phyloP scores from a whole-genome alignment of 345 rosid genomes.

The Hibiscus mutabilis region DNA sequence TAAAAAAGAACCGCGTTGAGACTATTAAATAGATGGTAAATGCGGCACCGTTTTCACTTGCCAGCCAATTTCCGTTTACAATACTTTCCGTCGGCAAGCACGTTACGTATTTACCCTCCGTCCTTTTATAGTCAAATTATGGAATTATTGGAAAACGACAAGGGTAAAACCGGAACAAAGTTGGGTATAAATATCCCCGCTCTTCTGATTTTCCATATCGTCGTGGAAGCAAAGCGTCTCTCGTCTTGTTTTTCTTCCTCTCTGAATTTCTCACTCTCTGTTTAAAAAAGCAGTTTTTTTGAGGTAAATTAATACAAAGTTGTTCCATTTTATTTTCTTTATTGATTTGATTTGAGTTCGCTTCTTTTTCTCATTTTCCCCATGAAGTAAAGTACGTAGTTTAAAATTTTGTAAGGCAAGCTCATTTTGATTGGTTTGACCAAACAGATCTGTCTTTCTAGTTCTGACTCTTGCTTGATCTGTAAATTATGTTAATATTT shows the following conservation, averaged over 20 bases:
- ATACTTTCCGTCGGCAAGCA: neutral
- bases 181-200: slow-evolving; percentile 19
- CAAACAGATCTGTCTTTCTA: neutral
- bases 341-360: neutral
- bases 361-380: neutral
- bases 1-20: neutral
- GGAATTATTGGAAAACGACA: neutral
- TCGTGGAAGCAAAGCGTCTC: neutral
- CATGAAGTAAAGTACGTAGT: neutral
- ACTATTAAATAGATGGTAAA: neutral
- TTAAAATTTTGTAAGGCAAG: neutral
- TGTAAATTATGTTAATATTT: neutral
- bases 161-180: slow-evolving; percentile 10
- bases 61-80: neutral
- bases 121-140: neutral
- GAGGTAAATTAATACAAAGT: neutral
- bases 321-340: neutral
- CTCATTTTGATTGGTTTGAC: neutral
- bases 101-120: slow-evolving; percentile 3
- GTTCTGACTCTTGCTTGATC: slow-evolving; percentile 6
- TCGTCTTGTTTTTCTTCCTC: neutral
- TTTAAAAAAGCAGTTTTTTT: neutral
- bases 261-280: neutral
- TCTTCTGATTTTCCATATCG: neutral
- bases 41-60: neutral